Evolutionary conservation across 306 rosid genomes (phyloP), one percentile per base, ranked within the genome.

Genomic region (Trifolium repens): DNA sequence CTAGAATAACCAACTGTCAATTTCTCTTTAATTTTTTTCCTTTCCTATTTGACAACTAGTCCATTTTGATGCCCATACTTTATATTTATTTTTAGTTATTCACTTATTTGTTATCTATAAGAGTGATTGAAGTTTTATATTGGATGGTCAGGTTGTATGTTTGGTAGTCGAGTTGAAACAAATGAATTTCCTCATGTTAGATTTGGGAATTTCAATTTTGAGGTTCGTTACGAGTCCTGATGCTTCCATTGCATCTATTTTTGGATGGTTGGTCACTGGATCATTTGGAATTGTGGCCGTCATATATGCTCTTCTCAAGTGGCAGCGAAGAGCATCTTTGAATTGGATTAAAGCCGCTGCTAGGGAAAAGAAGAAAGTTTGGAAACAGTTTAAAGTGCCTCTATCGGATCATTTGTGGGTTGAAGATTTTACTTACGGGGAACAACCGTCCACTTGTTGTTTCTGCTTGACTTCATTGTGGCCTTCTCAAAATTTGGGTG

Each of bases 291-390:
- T 90, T 53, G 34, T 90, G 50, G 89, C 92, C 46, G 78, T 85
- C 55, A 27, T 90, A 52, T 88, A 81, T 66, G 87, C 86, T 16
- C 72, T 86, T 77, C 91, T 90, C 58, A 90, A 79, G 86, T 90
- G 96, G 96, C 89, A 88, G 79, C 83, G 83, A 75, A 81, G 92
- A 60, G 75, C 88, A 16, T 90, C 92, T 32, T 76, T 90, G 53
- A 83, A 90, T 75, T 90, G 96, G 96, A 79, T 88, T 32, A 86
- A 90, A 71, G 96, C 89, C 24, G 96, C 96, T 5, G 96, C 96
- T 6, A 88, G 83, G 74, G 96, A 87, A 57, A 90, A 83, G 89
- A 88, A 90, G 80, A 81, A 83, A 73, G 86, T 86, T 63, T 88
- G 96, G 96, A 90, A 86, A 72, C 86, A 88, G 78, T 72, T 90